Evolutionary conservation across 2,329 filamentous ascomycete genomes (phyloP).

Genomic region (Cryphonectria naterciae): DNA sequence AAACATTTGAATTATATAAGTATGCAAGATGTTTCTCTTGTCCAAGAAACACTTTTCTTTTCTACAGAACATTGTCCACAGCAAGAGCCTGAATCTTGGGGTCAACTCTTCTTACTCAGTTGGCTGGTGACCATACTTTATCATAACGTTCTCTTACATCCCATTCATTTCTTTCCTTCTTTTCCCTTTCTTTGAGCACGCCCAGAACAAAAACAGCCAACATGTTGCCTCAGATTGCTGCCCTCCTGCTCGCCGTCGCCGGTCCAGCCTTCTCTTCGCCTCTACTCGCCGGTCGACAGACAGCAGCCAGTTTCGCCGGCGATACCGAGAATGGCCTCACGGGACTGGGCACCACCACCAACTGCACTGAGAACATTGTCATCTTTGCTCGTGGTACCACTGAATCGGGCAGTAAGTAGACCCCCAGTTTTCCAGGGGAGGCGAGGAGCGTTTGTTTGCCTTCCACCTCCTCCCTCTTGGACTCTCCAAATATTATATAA

Average conservation of each 20-base stretch:
- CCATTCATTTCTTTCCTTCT: not conserved
- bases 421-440: not conserved
- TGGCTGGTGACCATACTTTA: not conserved
- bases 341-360: not conserved
- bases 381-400: conserved; percentile 38
- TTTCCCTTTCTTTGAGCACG: not conserved
- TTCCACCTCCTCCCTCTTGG: not conserved
- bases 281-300: not conserved
- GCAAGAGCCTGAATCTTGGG: not conserved
- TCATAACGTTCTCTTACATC: not conserved
- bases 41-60: not conserved
- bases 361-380: conserved; percentile 32
- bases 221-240: not conserved
- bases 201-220: not conserved
- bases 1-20: not conserved
- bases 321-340: conserved; percentile 19
- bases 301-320: not conserved
- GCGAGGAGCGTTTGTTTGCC: not conserved
- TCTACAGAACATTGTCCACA: not conserved
- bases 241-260: conserved; percentile 3
- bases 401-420: conserved; percentile 31
- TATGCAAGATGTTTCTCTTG: not conserved
- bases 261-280: not conserved
- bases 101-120: not conserved
- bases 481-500: not conserved